Base-by-base conservation (phyloP, 2,329 filamentous ascomycete genomes). In the Lecanosticta acicola region DNA sequence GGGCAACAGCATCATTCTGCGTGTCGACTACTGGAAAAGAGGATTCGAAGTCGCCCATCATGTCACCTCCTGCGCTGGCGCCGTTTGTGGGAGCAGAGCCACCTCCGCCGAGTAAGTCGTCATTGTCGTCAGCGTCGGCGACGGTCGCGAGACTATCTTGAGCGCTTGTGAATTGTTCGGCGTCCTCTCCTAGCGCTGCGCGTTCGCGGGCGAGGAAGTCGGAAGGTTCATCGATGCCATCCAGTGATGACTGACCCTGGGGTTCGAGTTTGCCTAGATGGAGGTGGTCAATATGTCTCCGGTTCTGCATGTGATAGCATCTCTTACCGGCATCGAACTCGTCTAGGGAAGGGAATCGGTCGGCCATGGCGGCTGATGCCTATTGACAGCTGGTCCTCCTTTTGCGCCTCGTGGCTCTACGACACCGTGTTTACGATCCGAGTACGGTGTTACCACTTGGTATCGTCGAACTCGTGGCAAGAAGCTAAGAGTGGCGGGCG, bases 191-290 rank as follows among this genome's bases (percentile, higher is more conserved):
- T 5, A 98, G 81, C 14, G 84, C 71, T 51, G 89, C 93, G 64
- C 89, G 87, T 73, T 98, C 93, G 58, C 91, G 87, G 53, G 87
- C 83, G 39, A 97, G 80, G 68, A 98, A 97, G 69, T 95, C 88
- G 62, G 87, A 82, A 52, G 79, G 75, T 24, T 83, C 82, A 52
- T 76, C 73, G 32, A 80, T 68, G 45, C 71, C 67, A 49, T 74
- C 68, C 48, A 73, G 67, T 50, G 63, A 61, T 40, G 65, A 60
- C 45, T 70, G 62, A 73, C 75, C 69, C 75, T 77, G 64, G 77
- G 75, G 56, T 80, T 72, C 79, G 45, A 83, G 83, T 71, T 87
- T 82, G 63, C 82, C 86, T 85, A 69, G 53, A 48, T 29, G 19
- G 36, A 18, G 16, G 19, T 55, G 32, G 50, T 46, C 16, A 21